Percentiles rank a stretch among this genome's conserved stretches.
Evolutionary conservation across 208 protist species (phyloP).

Genomic region (Porcisia hertigi): DNA sequence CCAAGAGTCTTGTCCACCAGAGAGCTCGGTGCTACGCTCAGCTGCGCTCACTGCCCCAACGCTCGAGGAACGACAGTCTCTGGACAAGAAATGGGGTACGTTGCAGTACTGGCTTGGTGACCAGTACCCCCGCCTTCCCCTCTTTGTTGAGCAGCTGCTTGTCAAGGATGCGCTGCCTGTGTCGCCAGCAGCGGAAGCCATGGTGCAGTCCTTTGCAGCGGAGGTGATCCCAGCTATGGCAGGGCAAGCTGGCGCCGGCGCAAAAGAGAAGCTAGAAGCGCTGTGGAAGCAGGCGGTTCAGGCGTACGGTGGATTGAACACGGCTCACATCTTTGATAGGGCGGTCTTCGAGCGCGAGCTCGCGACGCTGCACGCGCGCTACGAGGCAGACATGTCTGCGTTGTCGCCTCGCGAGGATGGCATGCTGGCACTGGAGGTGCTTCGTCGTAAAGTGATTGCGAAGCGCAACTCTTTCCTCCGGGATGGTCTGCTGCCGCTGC

Average conservation of each 20-base stretch:
- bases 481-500: slow-evolving; percentile 48
- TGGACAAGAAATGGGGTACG: slow-evolving; percentile 48
- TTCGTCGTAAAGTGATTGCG: slow-evolving; percentile 63
- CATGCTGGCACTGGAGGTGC: slow-evolving; percentile 68
- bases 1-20: slow-evolving; percentile 48
- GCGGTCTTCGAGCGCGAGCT: slow-evolving; percentile 49
- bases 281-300: slow-evolving; percentile 48
- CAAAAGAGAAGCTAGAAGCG: slow-evolving; percentile 24
- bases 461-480: slow-evolving; percentile 63
- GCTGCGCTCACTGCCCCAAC: slow-evolving; percentile 41
- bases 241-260: slow-evolving; percentile 1
- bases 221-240: slow-evolving; percentile 50
- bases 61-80: slow-evolving; percentile 44
- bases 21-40: slow-evolving; percentile 52
- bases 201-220: slow-evolving; percentile 57
- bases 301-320: slow-evolving; percentile 34
- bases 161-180: slow-evolving; percentile 53
- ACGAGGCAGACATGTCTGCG: slow-evolving; percentile 22
- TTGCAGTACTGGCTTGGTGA: slow-evolving; percentile 81
- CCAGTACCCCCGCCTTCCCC: slow-evolving; percentile 50
- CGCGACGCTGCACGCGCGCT: slow-evolving; percentile 30
- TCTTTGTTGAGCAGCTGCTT: slow-evolving; percentile 56
- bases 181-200: slow-evolving; percentile 53
- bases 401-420: slow-evolving; percentile 38
- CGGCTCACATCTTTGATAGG: slow-evolving; percentile 55